These are phyloP conservation scores for Actinomortierella wolfii DNA, from an alignment of 371 early-diverging fungal genomes.

Conservation along the genomic window DNA sequence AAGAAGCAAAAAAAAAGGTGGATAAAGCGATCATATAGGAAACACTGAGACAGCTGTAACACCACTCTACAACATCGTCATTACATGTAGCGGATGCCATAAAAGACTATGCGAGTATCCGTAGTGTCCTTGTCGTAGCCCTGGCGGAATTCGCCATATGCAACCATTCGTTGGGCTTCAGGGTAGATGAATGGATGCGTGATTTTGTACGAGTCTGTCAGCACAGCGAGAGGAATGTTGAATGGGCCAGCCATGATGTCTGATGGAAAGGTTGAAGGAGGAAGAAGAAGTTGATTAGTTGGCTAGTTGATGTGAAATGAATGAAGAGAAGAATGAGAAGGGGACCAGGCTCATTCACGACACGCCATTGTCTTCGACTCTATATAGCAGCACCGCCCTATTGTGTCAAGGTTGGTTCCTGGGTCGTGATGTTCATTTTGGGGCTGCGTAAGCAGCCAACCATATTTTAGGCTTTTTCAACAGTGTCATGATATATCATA, in stretches of 20 bases:
- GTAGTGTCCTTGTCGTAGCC: constrained; percentile 61
- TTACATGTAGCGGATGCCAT: constrained; percentile 80
- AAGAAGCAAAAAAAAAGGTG: neutral
- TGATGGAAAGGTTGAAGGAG: neutral
- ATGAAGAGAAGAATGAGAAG: neutral
- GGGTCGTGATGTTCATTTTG: too few relatives aligned
- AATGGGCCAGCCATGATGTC: constrained; percentile 22
- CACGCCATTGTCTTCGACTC: constrained; percentile 5
- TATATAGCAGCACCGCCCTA: constrained; percentile 8
- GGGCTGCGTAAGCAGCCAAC: too few relatives aligned
- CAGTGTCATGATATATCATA: too few relatives aligned
- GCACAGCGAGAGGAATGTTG: constrained; percentile 55
- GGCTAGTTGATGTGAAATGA: neutral
- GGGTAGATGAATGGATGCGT: constrained; percentile 76
- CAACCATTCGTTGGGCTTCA: constrained; percentile 68
- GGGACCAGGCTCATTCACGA: neutral
- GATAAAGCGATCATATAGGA: neutral
- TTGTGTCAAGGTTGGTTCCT: too few relatives aligned
- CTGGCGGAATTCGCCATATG: constrained; percentile 81
- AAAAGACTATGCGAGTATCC: constrained; percentile 77
- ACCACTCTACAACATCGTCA: too few relatives aligned
- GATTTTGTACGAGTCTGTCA: constrained; percentile 85
- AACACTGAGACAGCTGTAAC: neutral
- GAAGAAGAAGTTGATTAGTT: neutral
- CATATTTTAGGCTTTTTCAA: too few relatives aligned